Base-by-base conservation (phyloP, 1,284 basidiomycete species). In the Pseudozyma tsukubaensis region DNA sequence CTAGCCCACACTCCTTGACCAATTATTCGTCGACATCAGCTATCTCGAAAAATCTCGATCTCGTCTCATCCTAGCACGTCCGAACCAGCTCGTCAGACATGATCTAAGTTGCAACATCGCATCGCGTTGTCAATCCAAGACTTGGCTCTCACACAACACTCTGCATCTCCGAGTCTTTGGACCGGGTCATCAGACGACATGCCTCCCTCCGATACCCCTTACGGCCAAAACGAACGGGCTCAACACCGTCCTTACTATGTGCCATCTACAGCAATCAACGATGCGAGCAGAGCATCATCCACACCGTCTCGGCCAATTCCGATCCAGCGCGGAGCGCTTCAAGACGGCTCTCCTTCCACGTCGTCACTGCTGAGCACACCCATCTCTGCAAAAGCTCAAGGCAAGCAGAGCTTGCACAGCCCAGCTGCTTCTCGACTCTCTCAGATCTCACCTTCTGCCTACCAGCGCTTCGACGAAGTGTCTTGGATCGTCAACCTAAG, bases 381-480 rank as follows among this genome's bases (percentile, higher is more conserved):
- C 4, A 18, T 51, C 3, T 40, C 51, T 29, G 18, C 21, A 18
- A 44, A 35, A 8, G 11, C 36, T 14, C 32, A 24, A 2, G 18
- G 10, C 3, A 34, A 6, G n/a, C 34, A 49, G 8, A 34, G 45
- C 18, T 12, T 32, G 12, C 11, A 51, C 3, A 36, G 34, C 29
- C n/a, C 52, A 11, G 21, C 49, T 8, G 54, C 53, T 35, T 48
- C 56, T 29, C 60, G 50, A 13, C 55, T 40, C 18, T 60, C 57
- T 5, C 58, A 55, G 36, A 50, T 47, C 50, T 59, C 59, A 1
- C 55, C 64, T 12, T 72, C 72, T 3, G 72, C 72, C 32, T 76
- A 76, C 35, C 57, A 76, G n/a, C 57, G 56, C 50, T 76, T 76
- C 50, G 61, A 76, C 24, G 68, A 76, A 19, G 61, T 76, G 18